Conservation (phyloP, 208 protist species). For the Histomonas meleagridis region DNA sequence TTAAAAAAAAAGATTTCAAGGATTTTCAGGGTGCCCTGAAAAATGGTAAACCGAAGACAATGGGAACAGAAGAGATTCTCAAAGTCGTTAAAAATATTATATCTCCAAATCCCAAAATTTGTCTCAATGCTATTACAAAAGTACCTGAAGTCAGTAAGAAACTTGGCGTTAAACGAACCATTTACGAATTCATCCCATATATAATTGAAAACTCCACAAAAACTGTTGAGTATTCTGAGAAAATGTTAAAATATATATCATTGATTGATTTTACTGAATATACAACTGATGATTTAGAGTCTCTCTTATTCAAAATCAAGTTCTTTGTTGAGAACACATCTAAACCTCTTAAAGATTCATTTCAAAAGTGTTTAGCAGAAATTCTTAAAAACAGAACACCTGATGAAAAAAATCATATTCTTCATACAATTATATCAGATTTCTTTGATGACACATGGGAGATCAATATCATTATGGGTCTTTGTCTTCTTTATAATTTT, state of each 20-base stretch:
- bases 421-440: background rate
- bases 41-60: no score
- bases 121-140: no score
- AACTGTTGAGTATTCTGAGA: background rate
- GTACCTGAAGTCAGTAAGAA: no score
- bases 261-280: background rate
- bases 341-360: background rate
- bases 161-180: background rate
- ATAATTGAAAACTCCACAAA: background rate
- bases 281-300: background rate
- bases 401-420: background rate
- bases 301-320: background rate
- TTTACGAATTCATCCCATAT: constrained; percentile 10
- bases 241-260: background rate
- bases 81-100: no score
- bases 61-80: no score
- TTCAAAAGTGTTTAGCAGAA: background rate
- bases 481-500: background rate
- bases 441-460: background rate
- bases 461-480: background rate
- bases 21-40: no score
- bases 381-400: background rate
- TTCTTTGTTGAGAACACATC: background rate
- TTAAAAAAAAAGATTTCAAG: no score
- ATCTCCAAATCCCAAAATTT: no score